Percentiles rank a stretch among this genome's conserved stretches.
phyloP scores from a whole-genome alignment of 2,329 filamentous ascomycete species.

The Plectosphaerella sp. region DNA sequence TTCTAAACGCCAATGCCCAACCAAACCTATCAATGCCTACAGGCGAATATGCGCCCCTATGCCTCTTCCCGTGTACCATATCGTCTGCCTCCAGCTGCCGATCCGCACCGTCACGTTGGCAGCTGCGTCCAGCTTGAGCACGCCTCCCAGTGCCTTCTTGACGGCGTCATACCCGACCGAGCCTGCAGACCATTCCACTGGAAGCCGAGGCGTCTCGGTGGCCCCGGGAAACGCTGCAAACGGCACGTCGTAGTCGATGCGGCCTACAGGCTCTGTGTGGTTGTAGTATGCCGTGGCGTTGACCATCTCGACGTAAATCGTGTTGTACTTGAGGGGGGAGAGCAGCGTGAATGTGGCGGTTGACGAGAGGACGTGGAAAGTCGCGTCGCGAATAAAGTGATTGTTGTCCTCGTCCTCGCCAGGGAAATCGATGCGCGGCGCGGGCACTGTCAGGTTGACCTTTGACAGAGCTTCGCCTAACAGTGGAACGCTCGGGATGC shows the following conservation, averaged over 20 bases:
- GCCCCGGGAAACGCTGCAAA: conserved; percentile 75
- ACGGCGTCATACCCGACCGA: conserved; percentile 81
- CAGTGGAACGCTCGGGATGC: conserved; percentile 68
- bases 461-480: conserved; percentile 70
- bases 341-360: conserved; percentile 79
- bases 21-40: conserved; percentile 19
- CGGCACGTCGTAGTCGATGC: conserved; percentile 68
- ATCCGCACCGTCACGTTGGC: conserved; percentile 73
- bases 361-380: conserved; percentile 81
- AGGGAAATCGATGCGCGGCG: conserved; percentile 62
- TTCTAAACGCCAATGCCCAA: conserved; percentile 3
- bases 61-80: conserved; percentile 67
- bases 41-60: conserved; percentile 63
- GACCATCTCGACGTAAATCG: conserved; percentile 71
- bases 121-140: conserved; percentile 70
- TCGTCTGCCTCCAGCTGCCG: conserved; percentile 66
- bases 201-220: conserved; percentile 69
- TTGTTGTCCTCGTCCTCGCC: conserved; percentile 41
- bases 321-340: conserved; percentile 71
- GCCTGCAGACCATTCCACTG: conserved; percentile 74
- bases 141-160: conserved; percentile 73
- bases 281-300: conserved; percentile 87
- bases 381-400: conserved; percentile 80
- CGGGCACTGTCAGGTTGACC: conserved; percentile 66
- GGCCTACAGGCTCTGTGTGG: conserved; percentile 70